Base-by-base conservation (phyloP, 495 filamentous ascomycete species). In the Penicillium alfredii region DNA sequence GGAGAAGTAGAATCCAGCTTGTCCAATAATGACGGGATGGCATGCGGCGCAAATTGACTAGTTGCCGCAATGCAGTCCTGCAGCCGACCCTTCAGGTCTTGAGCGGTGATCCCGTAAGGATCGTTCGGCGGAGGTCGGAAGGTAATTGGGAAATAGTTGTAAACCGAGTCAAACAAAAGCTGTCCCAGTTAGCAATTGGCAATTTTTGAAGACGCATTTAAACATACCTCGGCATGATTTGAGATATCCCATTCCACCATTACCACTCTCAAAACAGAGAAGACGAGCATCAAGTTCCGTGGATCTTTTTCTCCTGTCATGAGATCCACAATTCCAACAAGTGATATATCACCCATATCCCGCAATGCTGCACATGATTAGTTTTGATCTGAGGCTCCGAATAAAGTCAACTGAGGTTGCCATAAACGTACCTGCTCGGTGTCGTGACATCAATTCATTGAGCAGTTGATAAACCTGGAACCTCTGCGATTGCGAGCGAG, bases 131-230 rank as follows among this genome's bases (percentile, higher is more conserved):
- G 82, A 13, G 82, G 82, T 44, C 74, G 69, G 56, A 86, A 87
- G 0, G 82, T 84, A 36, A 87, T 86, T 0, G 82, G 82, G 51
- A 86, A 87, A 56, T 87, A 87, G 43, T 83, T 83, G 51, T 84
- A 87, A 10, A 82, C 80, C 3, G 81, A 66, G 43, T 87, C 82
- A 51, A 86, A 87, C 11, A 86, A 60, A 8, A 66, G 56, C 77
- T 81, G 53, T 39, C 22, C 1, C 8, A 8, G 32, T 74, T 38
- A 73, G 61, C 11, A 15, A 16, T 6, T 16, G 9, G 19, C 8
- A 14, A 11, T 10, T 20, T 22, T 7, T 30, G 10, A 16, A 3
- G 3, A 9, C 13, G 10, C 8, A 11, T 9, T 7, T 18, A 8
- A 30, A 42, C 56, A 27, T 60, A 81, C 80, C 67, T 86, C 81